phyloP scores from a whole-genome alignment of 1,139 yeast species.

The Candida pseudoviswanathii region DNA sequence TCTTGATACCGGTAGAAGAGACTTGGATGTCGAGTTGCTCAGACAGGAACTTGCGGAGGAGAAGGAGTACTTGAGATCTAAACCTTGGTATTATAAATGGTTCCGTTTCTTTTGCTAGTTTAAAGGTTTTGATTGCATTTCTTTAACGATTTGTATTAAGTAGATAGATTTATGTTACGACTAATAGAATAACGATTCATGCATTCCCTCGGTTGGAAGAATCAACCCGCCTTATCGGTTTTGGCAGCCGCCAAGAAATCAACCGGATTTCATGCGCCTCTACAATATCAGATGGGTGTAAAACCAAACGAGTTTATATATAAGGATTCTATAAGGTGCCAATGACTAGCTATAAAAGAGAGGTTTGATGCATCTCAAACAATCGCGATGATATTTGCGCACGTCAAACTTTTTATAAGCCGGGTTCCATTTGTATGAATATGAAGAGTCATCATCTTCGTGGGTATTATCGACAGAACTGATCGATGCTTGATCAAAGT shows the following conservation, averaged over 20 bases:
- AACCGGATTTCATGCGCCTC: too few relatives aligned
- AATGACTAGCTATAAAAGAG: slow-evolving; percentile 3
- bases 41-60: slow-evolving; percentile 41
- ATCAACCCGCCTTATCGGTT: too few relatives aligned
- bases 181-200: neutral
- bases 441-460: neutral
- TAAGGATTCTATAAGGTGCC: neutral
- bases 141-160: neutral
- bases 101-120: neutral
- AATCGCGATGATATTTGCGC: slow-evolving; percentile 52
- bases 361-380: slow-evolving; percentile 60
- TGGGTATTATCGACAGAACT: neutral
- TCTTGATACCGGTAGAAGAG: slow-evolving; percentile 42
- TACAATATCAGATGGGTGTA: too few relatives aligned
- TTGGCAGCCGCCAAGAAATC: too few relatives aligned
- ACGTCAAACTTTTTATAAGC: slow-evolving; percentile 34
- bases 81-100: slow-evolving; percentile 32
- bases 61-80: slow-evolving; percentile 28
- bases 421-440: slow-evolving; percentile 51
- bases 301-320: too few relatives aligned
- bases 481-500: slow-evolving; percentile 3
- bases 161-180: neutral
- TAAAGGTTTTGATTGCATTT: neutral
- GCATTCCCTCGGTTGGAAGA: too few relatives aligned
- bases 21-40: slow-evolving; percentile 39